Conservation (phyloP, 176 grass and related monocot genomes). For the Lolium multiflorum region DNA sequence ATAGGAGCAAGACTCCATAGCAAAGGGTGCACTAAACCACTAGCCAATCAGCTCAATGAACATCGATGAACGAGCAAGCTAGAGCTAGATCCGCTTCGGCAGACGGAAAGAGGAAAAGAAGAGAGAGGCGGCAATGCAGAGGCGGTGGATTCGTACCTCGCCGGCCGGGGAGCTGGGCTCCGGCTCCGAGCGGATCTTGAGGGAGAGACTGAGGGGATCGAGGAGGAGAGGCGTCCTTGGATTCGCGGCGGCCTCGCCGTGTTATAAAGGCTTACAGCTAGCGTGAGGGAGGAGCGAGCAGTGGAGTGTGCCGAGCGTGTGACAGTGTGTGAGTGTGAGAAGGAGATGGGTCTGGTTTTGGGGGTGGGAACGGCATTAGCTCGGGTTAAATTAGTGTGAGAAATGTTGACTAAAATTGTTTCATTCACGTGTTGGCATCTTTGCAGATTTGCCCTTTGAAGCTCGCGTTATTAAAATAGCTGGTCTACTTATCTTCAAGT, state of each 20-base stretch:
- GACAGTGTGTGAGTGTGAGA: conserved; percentile 22
- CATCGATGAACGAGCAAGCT: neutral
- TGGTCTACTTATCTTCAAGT: neutral
- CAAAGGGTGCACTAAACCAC: neutral
- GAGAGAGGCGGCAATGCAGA: conserved; percentile 35
- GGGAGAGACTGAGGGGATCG: neutral
- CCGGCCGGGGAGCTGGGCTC: conserved; percentile 15
- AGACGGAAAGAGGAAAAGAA: neutral
- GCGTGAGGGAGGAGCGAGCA: conserved; percentile 9
- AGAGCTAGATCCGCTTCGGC: conserved; percentile 34
- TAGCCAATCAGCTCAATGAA: neutral
- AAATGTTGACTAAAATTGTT: conserved; percentile 24
- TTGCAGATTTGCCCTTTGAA: conserved; percentile 13
- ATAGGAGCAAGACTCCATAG: neutral
- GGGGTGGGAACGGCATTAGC: conserved; percentile 19
- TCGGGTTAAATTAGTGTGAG: conserved; percentile 17
- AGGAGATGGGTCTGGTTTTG: neutral
- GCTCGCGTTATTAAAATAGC: neutral
- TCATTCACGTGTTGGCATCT: neutral
- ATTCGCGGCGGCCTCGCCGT: conserved; percentile 35
- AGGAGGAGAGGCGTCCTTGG: conserved; percentile 23
- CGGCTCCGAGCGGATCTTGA: conserved; percentile 46
- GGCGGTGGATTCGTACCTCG: conserved; percentile 45
- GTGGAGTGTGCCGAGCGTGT: conserved; percentile 12
- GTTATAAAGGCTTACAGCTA: conserved; percentile 55